Evolutionary conservation across 306 rosid species (phyloP), one percentile per base, ranked within the genome.

Genomic region (Quillaja saponaria): DNA sequence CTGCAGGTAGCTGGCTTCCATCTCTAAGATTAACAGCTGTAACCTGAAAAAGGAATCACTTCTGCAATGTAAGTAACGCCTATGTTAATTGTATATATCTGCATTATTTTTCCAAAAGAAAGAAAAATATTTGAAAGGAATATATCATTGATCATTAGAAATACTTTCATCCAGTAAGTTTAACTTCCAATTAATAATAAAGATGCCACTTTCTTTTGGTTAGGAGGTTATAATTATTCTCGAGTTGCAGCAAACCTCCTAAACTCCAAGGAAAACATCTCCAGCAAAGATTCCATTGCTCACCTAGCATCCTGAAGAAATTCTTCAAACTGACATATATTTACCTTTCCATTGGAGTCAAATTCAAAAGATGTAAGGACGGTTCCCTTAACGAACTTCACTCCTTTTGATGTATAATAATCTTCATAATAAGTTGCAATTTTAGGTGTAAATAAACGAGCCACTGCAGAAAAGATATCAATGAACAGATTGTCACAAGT

Each of bases 381-480:
- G 67, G 99, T 92, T 80, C 96, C 99, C 81, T 92, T 87, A 31
- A 87, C 34, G 67, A 92, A 92, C 52, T 83, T 77, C 41, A 92
- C 85, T 80, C 97, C 99, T 75, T 79, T 87, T 40, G 91, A 80
- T 78, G 63, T 76, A 68, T 92, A 92, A 85, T 78, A 87, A 34
- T 87, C 95, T 81, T 92, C 96, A 58, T 92, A 92, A 77, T 67
- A 92, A 69, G 33, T 87, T 45, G 99, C 95, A 19, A 92, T 89
- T 86, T 85, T 85, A 55, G 97, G 73, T 50, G 97, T 89, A 71
- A 92, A 89, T 49, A 92, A 81, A 68, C 99, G 99, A 56, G 95
- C 95, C 99, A 92, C 99, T 92, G 85, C 34, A 78, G 52, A 68
- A 59, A 40, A 48, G 38, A 21, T 64, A 51, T 65, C 19, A 57